These are phyloP conservation scores for Erodium texanum DNA, from an alignment of 441 rosid genomes.

Conservation along the genomic window DNA sequence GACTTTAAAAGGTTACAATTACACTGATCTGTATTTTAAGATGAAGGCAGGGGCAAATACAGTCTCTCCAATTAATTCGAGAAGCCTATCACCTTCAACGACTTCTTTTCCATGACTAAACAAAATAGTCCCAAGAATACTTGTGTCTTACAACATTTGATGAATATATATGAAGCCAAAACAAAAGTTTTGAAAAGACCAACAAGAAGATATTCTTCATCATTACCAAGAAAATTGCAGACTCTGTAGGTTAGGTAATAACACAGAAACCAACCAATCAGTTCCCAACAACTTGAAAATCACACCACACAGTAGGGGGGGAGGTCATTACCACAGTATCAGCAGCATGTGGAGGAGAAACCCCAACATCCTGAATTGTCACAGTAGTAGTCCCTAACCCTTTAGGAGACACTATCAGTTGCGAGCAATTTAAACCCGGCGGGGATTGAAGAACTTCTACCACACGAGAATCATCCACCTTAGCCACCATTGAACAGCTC, in stretches of 20 bases:
- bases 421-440: constrained; percentile 66
- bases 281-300: background rate
- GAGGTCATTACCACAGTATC: constrained; percentile 56
- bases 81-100: too few species aligned
- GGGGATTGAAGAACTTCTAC: constrained; percentile 68
- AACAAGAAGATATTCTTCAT: background rate
- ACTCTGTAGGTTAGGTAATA: background rate
- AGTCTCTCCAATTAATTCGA: background rate
- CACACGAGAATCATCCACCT: constrained; percentile 71
- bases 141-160: too few species aligned
- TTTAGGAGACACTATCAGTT: constrained; percentile 65
- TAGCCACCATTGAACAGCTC: constrained; percentile 79
- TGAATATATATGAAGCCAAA: too few species aligned
- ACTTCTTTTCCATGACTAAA: too few species aligned
- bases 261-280: background rate
- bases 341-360: constrained; percentile 62
- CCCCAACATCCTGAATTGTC: constrained; percentile 72
- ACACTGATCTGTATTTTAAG: background rate
- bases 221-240: background rate
- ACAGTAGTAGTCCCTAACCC: constrained; percentile 76
- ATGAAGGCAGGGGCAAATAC: constrained; percentile 1
- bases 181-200: background rate
- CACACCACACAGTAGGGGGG: background rate
- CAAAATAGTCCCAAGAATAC: too few species aligned
- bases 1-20: background rate